A percentile compares a stretch with the other conserved stretches of the same genome.
Conservation (phyloP, 2,329 filamentous ascomycete species). For the Monilinia fructicola region DNA sequence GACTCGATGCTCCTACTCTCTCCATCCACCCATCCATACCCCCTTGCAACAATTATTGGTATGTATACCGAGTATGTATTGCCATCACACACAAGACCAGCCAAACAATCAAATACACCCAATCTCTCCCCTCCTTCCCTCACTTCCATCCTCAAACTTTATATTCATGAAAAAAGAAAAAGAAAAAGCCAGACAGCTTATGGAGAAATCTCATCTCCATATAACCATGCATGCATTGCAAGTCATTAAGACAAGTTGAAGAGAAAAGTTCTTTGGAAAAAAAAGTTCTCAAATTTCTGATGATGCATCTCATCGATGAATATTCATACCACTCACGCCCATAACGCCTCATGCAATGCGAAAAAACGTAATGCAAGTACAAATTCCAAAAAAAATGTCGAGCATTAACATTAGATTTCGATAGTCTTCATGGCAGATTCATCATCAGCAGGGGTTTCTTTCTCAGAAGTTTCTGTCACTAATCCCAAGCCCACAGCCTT, state of each 20-base stretch:
- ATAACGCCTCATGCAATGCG: constrained; percentile 21
- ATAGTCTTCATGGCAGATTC: constrained; percentile 42
- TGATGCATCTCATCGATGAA: constrained; percentile 14
- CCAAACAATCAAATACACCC: neutral
- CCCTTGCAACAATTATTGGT: neutral
- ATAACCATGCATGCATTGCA: constrained; percentile 1
- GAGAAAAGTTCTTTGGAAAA: neutral
- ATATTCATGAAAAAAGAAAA: constrained; percentile 9
- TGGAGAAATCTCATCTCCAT: constrained; percentile 2
- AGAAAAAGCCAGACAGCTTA: neutral
- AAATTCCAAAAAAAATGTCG: constrained; percentile 12
- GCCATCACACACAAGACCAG: neutral
- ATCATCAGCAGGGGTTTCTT: constrained; percentile 40
- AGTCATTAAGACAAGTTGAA: constrained; percentile 9
- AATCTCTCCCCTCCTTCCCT: neutral
- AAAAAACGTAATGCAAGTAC: constrained; percentile 17
- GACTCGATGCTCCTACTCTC: neutral
- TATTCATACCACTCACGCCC: constrained; percentile 10
- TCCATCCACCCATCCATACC: neutral
- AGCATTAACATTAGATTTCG: constrained; percentile 37
- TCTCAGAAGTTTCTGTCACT: constrained; percentile 33
- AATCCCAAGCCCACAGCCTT: constrained; percentile 27
- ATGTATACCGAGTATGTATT: neutral
- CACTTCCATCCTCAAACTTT: neutral
- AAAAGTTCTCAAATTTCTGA: constrained; percentile 16